Percentiles rank a stretch among this genome's conserved stretches.
Evolutionary conservation across 805 yeast species (phyloP).

Genomic region (Candida easanensis): DNA sequence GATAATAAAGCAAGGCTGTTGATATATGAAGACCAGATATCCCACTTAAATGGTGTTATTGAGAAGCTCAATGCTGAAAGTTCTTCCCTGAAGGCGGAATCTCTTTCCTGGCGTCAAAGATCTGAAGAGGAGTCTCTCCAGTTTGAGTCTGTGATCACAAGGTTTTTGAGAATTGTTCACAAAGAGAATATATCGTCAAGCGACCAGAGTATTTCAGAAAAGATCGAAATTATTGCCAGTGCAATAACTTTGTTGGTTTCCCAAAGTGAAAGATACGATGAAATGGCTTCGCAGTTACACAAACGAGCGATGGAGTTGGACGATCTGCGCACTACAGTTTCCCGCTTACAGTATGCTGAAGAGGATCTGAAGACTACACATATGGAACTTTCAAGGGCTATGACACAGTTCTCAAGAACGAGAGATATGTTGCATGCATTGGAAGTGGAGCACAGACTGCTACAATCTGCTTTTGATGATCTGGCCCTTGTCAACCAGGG

Average conservation of each 20-base stretch:
- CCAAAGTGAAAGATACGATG: background rate
- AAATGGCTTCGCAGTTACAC: background rate
- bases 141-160: slow-evolving; percentile 3
- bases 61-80: slow-evolving; percentile 2
- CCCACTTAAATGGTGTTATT: too few species aligned
- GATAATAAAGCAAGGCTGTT: slow-evolving; percentile 2
- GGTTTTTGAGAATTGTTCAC: background rate
- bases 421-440: slow-evolving; percentile 10
- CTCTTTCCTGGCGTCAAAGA: slow-evolving; percentile 2
- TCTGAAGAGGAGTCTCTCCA: background rate
- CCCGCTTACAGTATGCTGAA: background rate
- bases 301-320: background rate
- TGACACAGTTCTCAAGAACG: background rate
- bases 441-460: slow-evolving; percentile 9
- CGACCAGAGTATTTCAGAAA: too few species aligned
- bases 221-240: background rate
- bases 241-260: background rate
- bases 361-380: background rate
- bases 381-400: background rate
- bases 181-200: too few species aligned
- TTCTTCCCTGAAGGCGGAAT: background rate
- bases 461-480: slow-evolving; percentile 2
- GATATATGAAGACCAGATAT: slow-evolving; percentile 2
- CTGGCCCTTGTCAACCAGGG: slow-evolving; percentile 5
- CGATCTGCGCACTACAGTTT: background rate